Percentiles rank a stretch among this genome's conserved stretches.
phyloP scores from a whole-genome alignment of 768 basidiomycete genomes.

The Botryobasidium botryosum region DNA sequence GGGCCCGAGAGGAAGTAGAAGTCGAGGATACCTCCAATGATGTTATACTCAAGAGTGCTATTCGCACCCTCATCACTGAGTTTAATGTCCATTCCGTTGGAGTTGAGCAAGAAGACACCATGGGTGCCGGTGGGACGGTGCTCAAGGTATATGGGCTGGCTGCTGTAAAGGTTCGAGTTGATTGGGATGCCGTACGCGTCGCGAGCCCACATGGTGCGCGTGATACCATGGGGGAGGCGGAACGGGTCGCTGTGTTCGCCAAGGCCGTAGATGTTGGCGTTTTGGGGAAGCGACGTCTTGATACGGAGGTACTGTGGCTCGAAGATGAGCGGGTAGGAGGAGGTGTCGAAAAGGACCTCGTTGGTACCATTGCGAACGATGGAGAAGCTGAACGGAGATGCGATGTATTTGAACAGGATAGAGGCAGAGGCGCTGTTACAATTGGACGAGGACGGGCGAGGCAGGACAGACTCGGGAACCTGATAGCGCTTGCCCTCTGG shows the following conservation, averaged over 20 bases:
- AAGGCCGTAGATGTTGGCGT: constrained; percentile 60
- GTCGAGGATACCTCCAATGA: constrained; percentile 61
- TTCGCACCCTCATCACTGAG: constrained; percentile 24
- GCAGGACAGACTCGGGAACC: constrained; percentile 17
- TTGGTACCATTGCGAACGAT: constrained; percentile 14
- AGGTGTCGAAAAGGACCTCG: constrained; percentile 27
- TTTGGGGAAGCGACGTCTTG: constrained; percentile 38
- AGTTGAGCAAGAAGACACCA: constrained; percentile 51
- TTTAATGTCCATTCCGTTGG: constrained; percentile 67
- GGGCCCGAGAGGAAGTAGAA: constrained; percentile 51
- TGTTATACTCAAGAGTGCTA: constrained; percentile 49
- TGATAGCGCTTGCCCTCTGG: constrained; percentile 19
- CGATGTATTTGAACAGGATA: constrained; percentile 18
- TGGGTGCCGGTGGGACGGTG: constrained; percentile 49
- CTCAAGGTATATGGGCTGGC: constrained; percentile 58
- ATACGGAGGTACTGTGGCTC: constrained; percentile 63
- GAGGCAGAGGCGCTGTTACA: constrained; percentile 9
- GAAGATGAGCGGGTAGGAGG: constrained; percentile 46
- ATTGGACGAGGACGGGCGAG: constrained; percentile 3
- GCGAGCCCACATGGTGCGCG: constrained; percentile 44
- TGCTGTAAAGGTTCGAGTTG: constrained; percentile 52
- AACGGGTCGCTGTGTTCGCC: constrained; percentile 59
- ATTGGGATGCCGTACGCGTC: constrained; percentile 37
- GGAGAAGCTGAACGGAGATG: constrained; percentile 20
- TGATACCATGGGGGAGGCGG: constrained; percentile 32